phyloP scores from a whole-genome alignment of 2,329 filamentous ascomycete species.

The Bertia moriformis region DNA sequence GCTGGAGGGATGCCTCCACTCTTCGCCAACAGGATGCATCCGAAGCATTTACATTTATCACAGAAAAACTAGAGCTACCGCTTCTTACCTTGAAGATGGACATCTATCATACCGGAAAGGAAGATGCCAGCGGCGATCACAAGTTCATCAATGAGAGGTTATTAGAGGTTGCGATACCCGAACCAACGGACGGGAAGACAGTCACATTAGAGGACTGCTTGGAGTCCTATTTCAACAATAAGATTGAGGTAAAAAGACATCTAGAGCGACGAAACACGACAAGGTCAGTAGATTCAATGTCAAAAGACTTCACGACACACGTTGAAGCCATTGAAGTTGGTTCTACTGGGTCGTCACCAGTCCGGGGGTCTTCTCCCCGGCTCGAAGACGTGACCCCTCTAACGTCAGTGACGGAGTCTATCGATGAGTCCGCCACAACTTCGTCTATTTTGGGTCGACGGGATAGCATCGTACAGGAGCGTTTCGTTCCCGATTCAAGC shows the following conservation, averaged over 20 bases:
- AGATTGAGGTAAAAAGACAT: conserved; percentile 58
- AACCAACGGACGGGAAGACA: conserved; percentile 39
- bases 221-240: conserved; percentile 88
- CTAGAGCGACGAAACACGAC: conserved; percentile 14
- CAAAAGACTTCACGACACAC: conserved; percentile 6
- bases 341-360: neutral
- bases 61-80: conserved; percentile 73
- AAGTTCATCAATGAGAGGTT: conserved; percentile 86
- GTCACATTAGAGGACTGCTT: conserved; percentile 81
- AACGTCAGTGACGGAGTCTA: neutral
- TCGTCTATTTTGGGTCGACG: conserved; percentile 20
- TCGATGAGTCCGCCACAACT: neutral
- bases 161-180: conserved; percentile 76
- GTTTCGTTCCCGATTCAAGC: conserved; percentile 35
- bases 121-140: conserved; percentile 70
- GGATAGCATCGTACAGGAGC: conserved; percentile 47
- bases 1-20: conserved; percentile 68
- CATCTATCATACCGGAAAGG: conserved; percentile 80
- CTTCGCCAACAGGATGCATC: conserved; percentile 88
- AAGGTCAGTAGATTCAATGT: conserved; percentile 18
- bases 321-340: neutral
- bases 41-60: conserved; percentile 90
- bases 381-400: neutral
- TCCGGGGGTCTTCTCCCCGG: too few species aligned
- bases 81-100: conserved; percentile 85